Base-by-base conservation (phyloP, 306 rosid species). In the Vicia villosa region DNA sequence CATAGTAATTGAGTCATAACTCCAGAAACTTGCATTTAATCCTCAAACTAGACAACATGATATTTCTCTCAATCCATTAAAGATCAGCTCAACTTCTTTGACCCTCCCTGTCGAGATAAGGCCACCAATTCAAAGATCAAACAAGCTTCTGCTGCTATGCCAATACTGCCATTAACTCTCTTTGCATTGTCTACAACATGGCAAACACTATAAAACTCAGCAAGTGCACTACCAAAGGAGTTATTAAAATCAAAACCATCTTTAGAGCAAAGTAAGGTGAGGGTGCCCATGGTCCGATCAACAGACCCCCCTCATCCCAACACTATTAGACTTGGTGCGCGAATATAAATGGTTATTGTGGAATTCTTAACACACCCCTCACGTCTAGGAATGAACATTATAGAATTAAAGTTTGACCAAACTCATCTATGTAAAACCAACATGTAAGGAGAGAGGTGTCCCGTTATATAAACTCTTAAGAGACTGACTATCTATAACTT, bases 121-220 rank as follows among this genome's bases (percentile, higher is more conserved):
- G 32, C 92, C 90, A 52, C 62, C 84, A 34, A 92, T 74, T 75
- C 72, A 75, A 85, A 77, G 73, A 73, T 84, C 73, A 79, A 43
- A 76, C 78, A 57, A 16, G 84, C 75, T 41, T 60, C 83, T 28
- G 19, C 81, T 59, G 17, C 71, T 65, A 83, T 80, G 52, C 75
- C 32, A 3, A 28, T 3, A 28, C 32, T 68, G 36, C 80, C 85
- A 76, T 84, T 83, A 67, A 89, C 83, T 80, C 77, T 77, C 80
- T 46, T 81, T 59, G 92, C 96, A 54, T 73, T 82, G 5, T 72
- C 72, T 17, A 83, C 65, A 55, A 80, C 85, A 37, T 81, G 88
- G 66, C 89, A 86, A 50, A 45, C 76, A 74, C 89, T 82, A 74
- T 92, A 92, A 79, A 92, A 83, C 37, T 83, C 86, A 66, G 83